Base-by-base conservation (phyloP, 2,329 filamentous ascomycete species). In the Colletotrichum melonis region DNA sequence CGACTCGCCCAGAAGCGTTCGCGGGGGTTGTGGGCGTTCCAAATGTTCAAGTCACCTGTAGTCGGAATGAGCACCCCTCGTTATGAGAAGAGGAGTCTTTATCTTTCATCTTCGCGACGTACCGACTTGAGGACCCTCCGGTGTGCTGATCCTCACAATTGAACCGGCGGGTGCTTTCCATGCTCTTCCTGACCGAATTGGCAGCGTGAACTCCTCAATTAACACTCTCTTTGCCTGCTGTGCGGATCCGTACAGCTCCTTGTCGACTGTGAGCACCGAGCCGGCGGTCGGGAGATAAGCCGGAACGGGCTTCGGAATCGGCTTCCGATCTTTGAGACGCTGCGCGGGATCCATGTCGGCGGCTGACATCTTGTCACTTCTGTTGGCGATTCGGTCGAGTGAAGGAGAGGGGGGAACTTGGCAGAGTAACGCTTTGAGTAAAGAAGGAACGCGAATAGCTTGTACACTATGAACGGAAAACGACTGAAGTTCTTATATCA, bases 1-100 rank as follows among this genome's bases (percentile, higher is more conserved):
- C 94, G 89, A 1, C 90, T 87, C 1, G 94, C 94, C 94, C 94
- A 97, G 85, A 97, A 94, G 55, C 91, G 88, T 80, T 97, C 94
- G 16, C 93, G 89, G 0, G 94, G 92, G 81, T 97, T 95, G 75
- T 91, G 84, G 5, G 88, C 86, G 77, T 93, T 94, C 93, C 93
- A 97, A 77, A 97, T 88, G 81, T 97, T 97, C 22, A 97, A 84
- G 78, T 97, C 94, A 67, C 94, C 93, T 83, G 42, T n/a, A 58
- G 26, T 2, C 14, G 4, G 11, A 26, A 58, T 68, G 19, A 60
- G 64, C 46, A 12, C 16, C 28, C 16, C 38, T 42, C 38, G 1
- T 5, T 35, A 2, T 35, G 32, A 35, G 11, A 35, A 5, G 12
- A 35, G 11, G 11, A 35, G 11, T 42, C 38, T 19, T 7, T 7